Base-by-base conservation (phyloP, 2,329 filamentous ascomycete genomes). In the Hymenoscyphus albidus region DNA sequence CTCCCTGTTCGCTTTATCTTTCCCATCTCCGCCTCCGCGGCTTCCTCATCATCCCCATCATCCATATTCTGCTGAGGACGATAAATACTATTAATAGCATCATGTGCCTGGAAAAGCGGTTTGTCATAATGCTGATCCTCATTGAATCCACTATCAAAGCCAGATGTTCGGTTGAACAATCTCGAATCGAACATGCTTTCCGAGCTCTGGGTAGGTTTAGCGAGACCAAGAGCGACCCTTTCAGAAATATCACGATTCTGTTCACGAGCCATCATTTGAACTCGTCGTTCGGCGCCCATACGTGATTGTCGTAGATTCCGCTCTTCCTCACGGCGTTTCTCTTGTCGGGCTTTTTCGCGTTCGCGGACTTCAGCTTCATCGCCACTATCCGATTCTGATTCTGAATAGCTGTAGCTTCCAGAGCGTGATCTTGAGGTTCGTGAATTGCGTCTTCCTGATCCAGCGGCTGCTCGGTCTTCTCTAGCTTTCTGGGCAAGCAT, bases 111-210 rank as follows among this genome's bases (percentile, higher is more conserved):
- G 76, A 99, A 99, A 7, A 99, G 81, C 22, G 95, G 95, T 79
- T 98, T 98, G 77, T 98, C 95, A 79, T 98, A 99, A 0, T 89
- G 88, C 74, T 99, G 95, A 77, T 99, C 95, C 77, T 99, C 95
- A 77, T 99, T 99, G 83, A 97, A 93, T 0, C 94, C 95, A 61
- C 88, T 85, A 71, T 93, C 89, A 75, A 99, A 96, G 0, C 95
- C 95, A 71, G 90, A 93, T 5, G 88, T 90, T 78, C 96, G 92
- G 78, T 98, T 97, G 79, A 99, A 99, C 38, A 99, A 80, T 51
- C 95, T 85, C 1, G 93, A 96, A 79, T 99, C 95, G 80, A 96
- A 99, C 95, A 98, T 98, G 31, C 91, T 88, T 77, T 99, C 95
- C 63, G 89, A 89, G 60, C 88, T 91, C 75, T 95, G 90, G 3